Evolutionary conservation across 2,329 filamentous ascomycete genomes (phyloP).

Genomic region (Polychaeton citri): DNA sequence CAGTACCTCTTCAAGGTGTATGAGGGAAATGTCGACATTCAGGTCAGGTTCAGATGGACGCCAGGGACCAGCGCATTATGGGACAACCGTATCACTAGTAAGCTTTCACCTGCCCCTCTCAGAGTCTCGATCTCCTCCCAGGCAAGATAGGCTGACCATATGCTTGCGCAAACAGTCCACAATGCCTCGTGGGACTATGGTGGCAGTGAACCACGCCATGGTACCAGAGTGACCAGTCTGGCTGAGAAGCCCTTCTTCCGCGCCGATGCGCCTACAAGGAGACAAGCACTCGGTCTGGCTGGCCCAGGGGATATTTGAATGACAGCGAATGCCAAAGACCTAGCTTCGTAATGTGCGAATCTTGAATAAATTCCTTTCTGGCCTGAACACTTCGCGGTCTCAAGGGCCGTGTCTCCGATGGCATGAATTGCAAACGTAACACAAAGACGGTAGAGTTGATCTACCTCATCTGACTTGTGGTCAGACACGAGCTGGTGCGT

Average conservation of each 20-base stretch:
- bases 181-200: slow-evolving; percentile 65
- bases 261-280: slow-evolving; percentile 48
- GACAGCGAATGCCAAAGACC: too few species aligned
- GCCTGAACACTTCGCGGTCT: too few species aligned
- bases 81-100: slow-evolving; percentile 46
- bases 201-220: slow-evolving; percentile 52
- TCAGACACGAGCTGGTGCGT: too few species aligned
- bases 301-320: slow-evolving; percentile 26
- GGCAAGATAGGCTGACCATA: too few species aligned
- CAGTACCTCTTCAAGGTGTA: slow-evolving; percentile 56
- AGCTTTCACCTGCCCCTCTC: slow-evolving; percentile 8
- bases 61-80: slow-evolving; percentile 53
- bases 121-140: neutral
- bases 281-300: slow-evolving; percentile 52
- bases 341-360: too few species aligned
- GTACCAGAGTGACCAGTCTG: slow-evolving; percentile 56
- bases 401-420: too few species aligned
- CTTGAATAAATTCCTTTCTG: too few species aligned
- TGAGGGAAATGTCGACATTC: slow-evolving; percentile 55
- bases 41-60: slow-evolving; percentile 59
- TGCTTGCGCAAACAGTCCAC: slow-evolving; percentile 54
- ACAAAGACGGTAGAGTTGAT: too few species aligned
- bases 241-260: slow-evolving; percentile 61
- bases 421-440: too few species aligned
- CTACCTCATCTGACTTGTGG: too few species aligned